Percentiles rank a stretch among this genome's conserved stretches.
phyloP scores from a whole-genome alignment of 768 basidiomycete species.

The Tremella yokohamensis region DNA sequence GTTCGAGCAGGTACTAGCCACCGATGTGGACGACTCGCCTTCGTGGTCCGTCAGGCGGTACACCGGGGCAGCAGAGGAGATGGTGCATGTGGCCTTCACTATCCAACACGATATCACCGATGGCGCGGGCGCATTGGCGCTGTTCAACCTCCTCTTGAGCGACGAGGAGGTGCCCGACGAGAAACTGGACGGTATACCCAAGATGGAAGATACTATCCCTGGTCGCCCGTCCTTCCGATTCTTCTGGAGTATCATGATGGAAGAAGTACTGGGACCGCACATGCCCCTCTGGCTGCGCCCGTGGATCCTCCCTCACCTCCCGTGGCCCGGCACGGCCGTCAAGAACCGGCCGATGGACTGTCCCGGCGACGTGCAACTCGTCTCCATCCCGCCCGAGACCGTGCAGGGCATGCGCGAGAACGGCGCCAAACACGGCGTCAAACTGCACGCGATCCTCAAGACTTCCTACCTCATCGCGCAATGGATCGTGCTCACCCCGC shows the following conservation, averaged over 20 bases:
- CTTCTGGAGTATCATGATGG: too few species aligned
- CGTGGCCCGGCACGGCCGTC: neutral
- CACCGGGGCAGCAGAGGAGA: too few species aligned
- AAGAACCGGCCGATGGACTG: neutral
- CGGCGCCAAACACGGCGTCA: constrained; percentile 13
- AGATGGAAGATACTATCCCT: constrained; percentile 8
- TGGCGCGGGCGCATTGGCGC: constrained; percentile 7
- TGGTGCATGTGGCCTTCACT: neutral
- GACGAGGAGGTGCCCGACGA: constrained; percentile 11
- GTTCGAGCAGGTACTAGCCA: neutral
- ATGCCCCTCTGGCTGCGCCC: constrained; percentile 10
- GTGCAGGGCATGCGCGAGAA: constrained; percentile 9
- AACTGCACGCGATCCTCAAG: constrained; percentile 20
- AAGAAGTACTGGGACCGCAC: neutral
- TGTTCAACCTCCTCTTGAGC: neutral
- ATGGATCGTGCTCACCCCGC: constrained; percentile 7
- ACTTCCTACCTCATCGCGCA: constrained; percentile 11
- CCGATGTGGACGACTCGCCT: constrained; percentile 1
- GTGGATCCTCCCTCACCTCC: constrained; percentile 10
- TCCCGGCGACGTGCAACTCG: neutral
- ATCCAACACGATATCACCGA: constrained; percentile 15
- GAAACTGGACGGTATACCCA: constrained; percentile 3
- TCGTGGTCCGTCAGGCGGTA: too few species aligned
- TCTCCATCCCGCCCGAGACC: constrained; percentile 1
- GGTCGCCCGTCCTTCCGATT: constrained; percentile 6